Base-by-base conservation (phyloP, 257 asterid genomes). In the Echium plantagineum region DNA sequence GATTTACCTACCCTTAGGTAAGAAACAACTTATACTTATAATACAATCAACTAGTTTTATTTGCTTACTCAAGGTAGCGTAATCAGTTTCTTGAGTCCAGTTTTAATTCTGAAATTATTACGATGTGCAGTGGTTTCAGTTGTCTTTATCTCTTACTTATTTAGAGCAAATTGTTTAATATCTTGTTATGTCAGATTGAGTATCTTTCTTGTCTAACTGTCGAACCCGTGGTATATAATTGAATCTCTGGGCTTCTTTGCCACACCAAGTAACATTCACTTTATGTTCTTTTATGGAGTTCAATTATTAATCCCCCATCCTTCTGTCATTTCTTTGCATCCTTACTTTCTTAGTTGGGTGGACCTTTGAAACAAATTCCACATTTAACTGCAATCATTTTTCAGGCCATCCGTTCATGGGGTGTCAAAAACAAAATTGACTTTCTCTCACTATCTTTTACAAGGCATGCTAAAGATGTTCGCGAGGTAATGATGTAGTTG, bases 1-100 rank as follows among this genome's bases (percentile, higher is more conserved):
- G 95, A 91, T 21, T 73, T 91, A 68, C 98, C 98, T 56, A 91
- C 98, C 18, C 85, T 91, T 52, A 88, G 94, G 98, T 90, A 66
- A 66, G 71, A 70, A 46, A 12, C 49, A 42, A 42, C 49, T 42
- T 42, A 12, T 42, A 42, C 49, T 42, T 42, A 15, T 12, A 42
- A 42, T 10, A 12, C 10, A 3, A 42, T 13, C 49, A 42, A 10
- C 49, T 42, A 42, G 49, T 42, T 42, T 42, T 42, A 10, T 10
- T 42, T 42, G 16, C 17, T 42, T 42, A 42, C 17, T 12, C 5
- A 16, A 42, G 10, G 17, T 42, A 42, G 12, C 49, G 13, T 42
- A 17, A 10, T 42, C 16, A 10, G 0, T 42, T 42, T 42, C 49
- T 42, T 42, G 49, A 42, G 49, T 42, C 17, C 17, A 42, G 49